Evolutionary conservation across 352 stramenopile species (phyloP).

Genomic region (Pythium coloratum): DNA sequence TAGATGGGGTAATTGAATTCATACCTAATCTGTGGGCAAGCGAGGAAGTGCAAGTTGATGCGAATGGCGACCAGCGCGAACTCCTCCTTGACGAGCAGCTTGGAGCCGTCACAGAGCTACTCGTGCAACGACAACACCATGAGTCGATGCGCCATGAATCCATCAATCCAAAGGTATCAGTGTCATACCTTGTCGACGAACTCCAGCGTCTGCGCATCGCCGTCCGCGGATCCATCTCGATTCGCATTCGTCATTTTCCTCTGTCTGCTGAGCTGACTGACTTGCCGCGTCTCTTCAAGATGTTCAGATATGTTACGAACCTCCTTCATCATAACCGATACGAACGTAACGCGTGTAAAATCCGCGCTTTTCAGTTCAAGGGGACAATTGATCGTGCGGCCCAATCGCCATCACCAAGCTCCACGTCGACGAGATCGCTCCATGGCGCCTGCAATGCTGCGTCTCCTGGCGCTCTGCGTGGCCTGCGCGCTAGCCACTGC

Average conservation of each 20-base stretch:
- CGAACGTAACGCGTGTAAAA: background rate
- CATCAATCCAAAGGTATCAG: background rate
- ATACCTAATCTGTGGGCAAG: slow-evolving; percentile 10
- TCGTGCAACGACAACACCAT: background rate
- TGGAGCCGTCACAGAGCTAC: slow-evolving; percentile 18
- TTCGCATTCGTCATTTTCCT: background rate
- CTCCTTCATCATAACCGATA: background rate
- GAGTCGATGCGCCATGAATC: background rate
- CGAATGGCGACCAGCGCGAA: slow-evolving; percentile 16
- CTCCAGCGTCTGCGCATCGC: background rate
- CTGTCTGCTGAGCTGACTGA: background rate
- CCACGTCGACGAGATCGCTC: slow-evolving; percentile 1
- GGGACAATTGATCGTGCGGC: slow-evolving; percentile 6
- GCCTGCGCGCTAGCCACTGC: slow-evolving; percentile 2
- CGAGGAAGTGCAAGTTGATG: slow-evolving; percentile 22
- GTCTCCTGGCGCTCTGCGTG: slow-evolving; percentile 16
- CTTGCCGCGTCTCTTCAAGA: background rate
- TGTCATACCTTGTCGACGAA: background rate
- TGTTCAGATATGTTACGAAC: slow-evolving; percentile 6
- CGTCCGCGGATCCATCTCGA: background rate
- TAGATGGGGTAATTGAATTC: too few species aligned
- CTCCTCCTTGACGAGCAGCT: slow-evolving; percentile 19
- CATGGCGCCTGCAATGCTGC: slow-evolving; percentile 23
- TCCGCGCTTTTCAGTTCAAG: background rate
- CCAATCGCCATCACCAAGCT: background rate